A percentile compares a stretch with the other conserved stretches of the same genome.
These are phyloP conservation scores for Trichoderma polysporum DNA, from an alignment of 2,329 filamentous ascomycete genomes.

Conservation along the genomic window DNA sequence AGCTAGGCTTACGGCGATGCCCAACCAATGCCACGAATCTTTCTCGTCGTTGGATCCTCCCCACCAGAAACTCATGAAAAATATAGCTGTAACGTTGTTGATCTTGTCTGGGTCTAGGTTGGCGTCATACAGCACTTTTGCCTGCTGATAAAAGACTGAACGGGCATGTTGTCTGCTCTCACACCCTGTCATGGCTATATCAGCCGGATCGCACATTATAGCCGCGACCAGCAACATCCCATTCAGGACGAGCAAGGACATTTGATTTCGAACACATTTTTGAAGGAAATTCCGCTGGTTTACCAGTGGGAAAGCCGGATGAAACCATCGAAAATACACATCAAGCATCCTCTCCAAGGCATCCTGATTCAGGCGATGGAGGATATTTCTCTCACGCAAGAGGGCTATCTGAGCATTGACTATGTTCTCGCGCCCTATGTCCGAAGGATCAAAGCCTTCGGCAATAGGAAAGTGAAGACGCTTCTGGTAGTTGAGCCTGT, in stretches of 20 bases:
- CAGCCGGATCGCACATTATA: neutral
- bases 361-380: neutral
- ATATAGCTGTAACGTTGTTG: neutral
- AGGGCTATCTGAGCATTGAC: neutral
- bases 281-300: neutral
- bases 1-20: neutral
- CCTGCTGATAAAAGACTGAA: neutral
- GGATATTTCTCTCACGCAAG: neutral
- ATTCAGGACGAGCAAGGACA: neutral
- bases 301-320: neutral
- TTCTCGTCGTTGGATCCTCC: constrained; percentile 4
- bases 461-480: constrained; percentile 4
- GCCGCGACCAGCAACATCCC: neutral
- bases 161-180: neutral
- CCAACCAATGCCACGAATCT: constrained; percentile 3
- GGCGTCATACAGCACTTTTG: neutral
- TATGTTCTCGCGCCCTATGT: neutral
- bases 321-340: constrained; percentile 1
- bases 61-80: constrained; percentile 1
- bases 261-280: neutral
- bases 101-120: constrained; percentile 1
- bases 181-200: neutral
- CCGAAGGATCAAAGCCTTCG: neutral
- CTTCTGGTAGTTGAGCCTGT: neutral
- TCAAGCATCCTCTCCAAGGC: neutral